Evolutionary conservation across 202 grass and related monocot genomes (phyloP).

Genomic region (Dendrocalamus latiflorus): DNA sequence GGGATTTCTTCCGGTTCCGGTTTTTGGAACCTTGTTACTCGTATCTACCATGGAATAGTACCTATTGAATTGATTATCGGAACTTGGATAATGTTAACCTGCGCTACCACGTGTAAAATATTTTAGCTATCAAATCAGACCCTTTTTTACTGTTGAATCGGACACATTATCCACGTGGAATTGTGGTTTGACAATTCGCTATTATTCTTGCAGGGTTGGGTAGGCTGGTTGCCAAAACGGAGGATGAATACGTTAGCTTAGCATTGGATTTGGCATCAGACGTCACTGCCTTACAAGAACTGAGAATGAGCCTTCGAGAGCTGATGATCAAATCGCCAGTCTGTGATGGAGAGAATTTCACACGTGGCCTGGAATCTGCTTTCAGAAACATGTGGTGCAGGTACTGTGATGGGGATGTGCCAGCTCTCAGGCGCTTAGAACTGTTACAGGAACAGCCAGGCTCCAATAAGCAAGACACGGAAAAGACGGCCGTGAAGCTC

Average conservation of each 20-base stretch:
- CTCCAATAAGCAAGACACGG: constrained; percentile 35
- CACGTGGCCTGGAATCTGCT: constrained; percentile 68
- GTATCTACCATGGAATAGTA: not conserved
- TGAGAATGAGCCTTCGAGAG: constrained; percentile 72
- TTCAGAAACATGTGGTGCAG: constrained; percentile 87
- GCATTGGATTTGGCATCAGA: constrained; percentile 79
- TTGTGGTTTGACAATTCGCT: not conserved
- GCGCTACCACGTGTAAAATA: not conserved
- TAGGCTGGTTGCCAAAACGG: constrained; percentile 77
- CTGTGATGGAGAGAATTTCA: constrained; percentile 74
- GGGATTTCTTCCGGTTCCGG: too few species aligned
- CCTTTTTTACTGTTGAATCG: not conserved
- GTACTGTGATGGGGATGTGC: constrained; percentile 65
- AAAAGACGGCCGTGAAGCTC: constrained; percentile 24
- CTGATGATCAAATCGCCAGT: constrained; percentile 84
- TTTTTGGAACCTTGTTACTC: too few species aligned
- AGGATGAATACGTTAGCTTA: constrained; percentile 75
- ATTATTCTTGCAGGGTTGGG: constrained; percentile 53
- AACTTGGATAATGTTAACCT: not conserved
- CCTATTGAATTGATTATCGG: not conserved
- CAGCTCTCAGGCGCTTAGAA: constrained; percentile 55
- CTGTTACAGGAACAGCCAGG: constrained; percentile 34
- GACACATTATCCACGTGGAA: not conserved
- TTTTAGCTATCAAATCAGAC: not conserved
- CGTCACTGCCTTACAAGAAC: constrained; percentile 64